Base-by-base conservation (phyloP, 2,329 filamentous ascomycete genomes). In the Neofusicoccum laricinum region DNA sequence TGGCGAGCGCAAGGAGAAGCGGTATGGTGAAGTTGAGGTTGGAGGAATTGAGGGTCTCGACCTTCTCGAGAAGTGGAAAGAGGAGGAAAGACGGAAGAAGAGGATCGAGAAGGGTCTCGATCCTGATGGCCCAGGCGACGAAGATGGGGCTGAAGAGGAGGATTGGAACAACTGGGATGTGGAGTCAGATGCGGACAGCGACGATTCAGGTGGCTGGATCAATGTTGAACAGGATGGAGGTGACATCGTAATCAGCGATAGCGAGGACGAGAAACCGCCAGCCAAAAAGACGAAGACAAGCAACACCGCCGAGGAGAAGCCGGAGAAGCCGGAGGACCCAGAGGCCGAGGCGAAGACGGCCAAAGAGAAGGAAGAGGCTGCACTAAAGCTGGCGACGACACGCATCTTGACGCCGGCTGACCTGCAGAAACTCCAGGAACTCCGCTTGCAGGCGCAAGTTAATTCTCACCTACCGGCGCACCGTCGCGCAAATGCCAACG, bases 351-450 rank as follows among this genome's bases (percentile, higher is more conserved):
- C 57, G 14, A 61, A 62, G 36, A 64, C 63, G 15, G 73, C 75
- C 57, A 68, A 69, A n/a, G 73, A 76, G 50, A 75, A 73, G 61
- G 72, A 74, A 53, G 69, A 72, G 14, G 75, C 74, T 15, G 72
- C 79, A 38, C 88, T 89, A 12, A 92, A 88, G 71, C 86, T 97
- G 48, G 93, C 93, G n/a, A 97, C 92, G 0, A 96, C 92, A 2
- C 90, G 91, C 55, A 96, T 99, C 68, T 88, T 99, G 67, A 99
- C 95, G 0, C 95, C 95, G 0, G 95, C 95, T 12, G 95, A 99
- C 77, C 85, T 98, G n/a, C 89, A 91, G 69, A 98, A 98, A 76
- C 88, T 99, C 19, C 88, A 92, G 67, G 94, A 97, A 78, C 88
- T 99, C 25, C 91, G 92, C 51, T 83, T 90, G 57, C 83, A 90